phyloP scores from a whole-genome alignment of 2,329 filamentous ascomycete genomes.

The Fusarium piperis region DNA sequence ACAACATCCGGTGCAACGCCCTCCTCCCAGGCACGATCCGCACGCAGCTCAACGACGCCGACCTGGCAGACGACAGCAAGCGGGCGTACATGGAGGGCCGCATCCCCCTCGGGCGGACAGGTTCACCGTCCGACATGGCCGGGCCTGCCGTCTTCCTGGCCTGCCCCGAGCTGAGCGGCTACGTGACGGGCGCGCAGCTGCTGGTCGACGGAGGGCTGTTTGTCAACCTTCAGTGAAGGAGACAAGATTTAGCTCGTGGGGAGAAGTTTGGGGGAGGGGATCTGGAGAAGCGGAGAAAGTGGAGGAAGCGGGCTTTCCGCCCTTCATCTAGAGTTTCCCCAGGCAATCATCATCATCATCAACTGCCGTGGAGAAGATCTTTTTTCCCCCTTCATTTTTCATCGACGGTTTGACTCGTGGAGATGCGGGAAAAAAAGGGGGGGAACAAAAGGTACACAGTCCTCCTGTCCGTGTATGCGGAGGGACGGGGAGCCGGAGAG shows the following conservation, averaged over 20 bases:
- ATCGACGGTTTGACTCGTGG: slow-evolving; percentile 30
- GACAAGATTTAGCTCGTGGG: slow-evolving; percentile 29
- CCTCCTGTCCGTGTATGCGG: slow-evolving; percentile 13
- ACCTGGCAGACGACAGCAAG: slow-evolving; percentile 85
- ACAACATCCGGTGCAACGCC: slow-evolving; percentile 84
- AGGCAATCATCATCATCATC: not conserved
- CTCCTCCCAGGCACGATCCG: slow-evolving; percentile 84
- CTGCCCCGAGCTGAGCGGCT: slow-evolving; percentile 79
- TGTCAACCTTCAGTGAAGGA: slow-evolving; percentile 80
- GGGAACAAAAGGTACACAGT: not conserved
- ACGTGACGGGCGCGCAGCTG: slow-evolving; percentile 84
- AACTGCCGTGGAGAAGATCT: slow-evolving; percentile 14
- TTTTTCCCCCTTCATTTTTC: not conserved
- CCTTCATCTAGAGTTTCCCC: not conserved
- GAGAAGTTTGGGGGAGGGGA: slow-evolving; percentile 23
- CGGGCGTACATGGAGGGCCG: slow-evolving; percentile 81
- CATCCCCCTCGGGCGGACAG: slow-evolving; percentile 82
- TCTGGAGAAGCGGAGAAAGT: slow-evolving; percentile 17
- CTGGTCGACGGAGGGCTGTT: slow-evolving; percentile 90
- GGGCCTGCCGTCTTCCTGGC: slow-evolving; percentile 89
- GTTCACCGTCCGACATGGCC: slow-evolving; percentile 76
- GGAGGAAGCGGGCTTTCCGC: not conserved
- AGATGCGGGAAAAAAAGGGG: not conserved
- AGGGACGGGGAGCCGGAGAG: slow-evolving; percentile 15
- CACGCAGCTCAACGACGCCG: slow-evolving; percentile 86